Conservation (phyloP, 306 rosid species). For the Fragaria iinumae region DNA sequence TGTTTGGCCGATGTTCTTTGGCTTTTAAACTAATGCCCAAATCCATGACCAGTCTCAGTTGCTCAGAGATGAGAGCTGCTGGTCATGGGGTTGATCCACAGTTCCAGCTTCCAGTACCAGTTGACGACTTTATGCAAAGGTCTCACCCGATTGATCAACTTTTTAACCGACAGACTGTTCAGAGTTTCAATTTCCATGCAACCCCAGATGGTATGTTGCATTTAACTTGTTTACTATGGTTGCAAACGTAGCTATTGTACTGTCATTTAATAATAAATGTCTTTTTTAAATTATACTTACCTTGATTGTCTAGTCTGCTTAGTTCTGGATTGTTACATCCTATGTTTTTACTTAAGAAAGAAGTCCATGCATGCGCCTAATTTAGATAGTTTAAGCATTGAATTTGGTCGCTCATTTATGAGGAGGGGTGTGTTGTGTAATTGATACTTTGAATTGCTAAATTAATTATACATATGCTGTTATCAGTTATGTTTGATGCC, state of each 20-base stretch:
- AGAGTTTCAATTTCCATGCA: slow-evolving; percentile 70
- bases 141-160: slow-evolving; percentile 73
- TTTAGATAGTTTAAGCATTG: background rate
- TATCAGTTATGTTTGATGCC: background rate
- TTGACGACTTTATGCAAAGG: slow-evolving; percentile 98
- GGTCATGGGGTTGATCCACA: slow-evolving; percentile 95
- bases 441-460: background rate
- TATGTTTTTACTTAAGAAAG: background rate
- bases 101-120: slow-evolving; percentile 86
- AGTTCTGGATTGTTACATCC: background rate
- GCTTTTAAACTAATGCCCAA: slow-evolving; percentile 88
- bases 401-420: background rate
- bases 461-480: background rate
- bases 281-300: background rate
- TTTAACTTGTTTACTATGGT: slow-evolving; percentile 14
- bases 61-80: slow-evolving; percentile 97
- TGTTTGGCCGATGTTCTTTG: slow-evolving; percentile 80
- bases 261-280: background rate
- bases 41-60: slow-evolving; percentile 80
- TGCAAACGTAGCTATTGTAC: slow-evolving; percentile 2
- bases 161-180: slow-evolving; percentile 66
- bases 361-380: background rate
- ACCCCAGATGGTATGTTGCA: slow-evolving; percentile 74
- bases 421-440: background rate
- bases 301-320: background rate